These are phyloP conservation scores for Cordyceps cicadae DNA, from an alignment of 2,329 filamentous ascomycete genomes.

Conservation along the genomic window DNA sequence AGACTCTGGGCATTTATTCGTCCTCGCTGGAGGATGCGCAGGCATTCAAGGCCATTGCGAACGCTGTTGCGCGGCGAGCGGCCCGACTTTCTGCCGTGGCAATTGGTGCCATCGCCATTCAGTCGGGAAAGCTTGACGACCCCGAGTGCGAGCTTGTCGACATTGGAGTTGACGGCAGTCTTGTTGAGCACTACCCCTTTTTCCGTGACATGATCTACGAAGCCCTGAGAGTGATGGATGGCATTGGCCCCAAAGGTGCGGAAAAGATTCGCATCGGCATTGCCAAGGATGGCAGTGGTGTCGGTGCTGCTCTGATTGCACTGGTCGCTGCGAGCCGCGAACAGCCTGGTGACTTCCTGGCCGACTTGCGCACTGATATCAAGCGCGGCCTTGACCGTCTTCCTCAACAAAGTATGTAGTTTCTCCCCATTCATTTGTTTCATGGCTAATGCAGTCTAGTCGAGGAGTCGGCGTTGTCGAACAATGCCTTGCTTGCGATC, in stretches of 20 bases:
- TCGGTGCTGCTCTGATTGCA: constrained; percentile 85
- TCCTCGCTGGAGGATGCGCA: constrained; percentile 76
- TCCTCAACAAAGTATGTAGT: constrained; percentile 23
- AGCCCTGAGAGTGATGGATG: constrained; percentile 65
- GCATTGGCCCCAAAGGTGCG: constrained; percentile 70
- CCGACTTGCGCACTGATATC: constrained; percentile 32
- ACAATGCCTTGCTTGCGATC: constrained; percentile 25
- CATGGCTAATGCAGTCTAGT: constrained; percentile 13
- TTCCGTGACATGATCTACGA: constrained; percentile 86
- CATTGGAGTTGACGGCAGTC: constrained; percentile 85
- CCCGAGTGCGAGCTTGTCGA: constrained; percentile 66
- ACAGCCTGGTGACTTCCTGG: constrained; percentile 38
- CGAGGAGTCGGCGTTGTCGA: constrained; percentile 24
- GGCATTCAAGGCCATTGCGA: constrained; percentile 74
- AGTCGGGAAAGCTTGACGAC: constrained; percentile 62
- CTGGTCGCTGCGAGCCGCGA: constrained; percentile 70
- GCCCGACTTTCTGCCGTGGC: constrained; percentile 83
- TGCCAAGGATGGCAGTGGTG: constrained; percentile 84
- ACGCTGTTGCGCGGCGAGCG: constrained; percentile 78
- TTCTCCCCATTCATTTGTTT: background rate
- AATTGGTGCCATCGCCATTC: constrained; percentile 74
- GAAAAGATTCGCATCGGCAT: constrained; percentile 88
- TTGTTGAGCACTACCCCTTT: constrained; percentile 92
- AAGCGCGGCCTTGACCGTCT: constrained; percentile 27
- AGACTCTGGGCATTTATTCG: constrained; percentile 65